Evolutionary conservation across 2,329 filamentous ascomycete genomes (phyloP).

Genomic region (Colletotrichum agaves): DNA sequence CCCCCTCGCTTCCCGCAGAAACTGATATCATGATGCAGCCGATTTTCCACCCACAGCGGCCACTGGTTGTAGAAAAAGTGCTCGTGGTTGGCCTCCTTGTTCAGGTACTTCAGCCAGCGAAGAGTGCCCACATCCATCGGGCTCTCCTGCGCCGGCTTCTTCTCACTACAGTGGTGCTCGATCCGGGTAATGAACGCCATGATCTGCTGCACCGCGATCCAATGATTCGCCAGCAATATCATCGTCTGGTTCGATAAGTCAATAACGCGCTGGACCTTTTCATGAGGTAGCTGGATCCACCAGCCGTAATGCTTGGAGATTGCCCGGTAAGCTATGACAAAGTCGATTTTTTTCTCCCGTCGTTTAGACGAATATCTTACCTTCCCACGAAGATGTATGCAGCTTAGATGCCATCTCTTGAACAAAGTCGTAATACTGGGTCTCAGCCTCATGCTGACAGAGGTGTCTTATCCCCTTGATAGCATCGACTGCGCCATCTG

Average conservation of each 20-base stretch:
- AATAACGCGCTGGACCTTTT: constrained; percentile 61
- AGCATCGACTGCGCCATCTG: constrained; percentile 57
- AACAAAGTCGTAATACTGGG: constrained; percentile 58
- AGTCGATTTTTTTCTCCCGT: background rate
- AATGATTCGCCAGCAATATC: constrained; percentile 62
- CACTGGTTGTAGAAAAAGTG: constrained; percentile 61
- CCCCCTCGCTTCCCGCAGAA: constrained; percentile 54
- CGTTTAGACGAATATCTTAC: constrained; percentile 46
- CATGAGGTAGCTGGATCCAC: constrained; percentile 68
- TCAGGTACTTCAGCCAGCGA: constrained; percentile 63
- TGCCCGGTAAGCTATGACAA: constrained; percentile 58
- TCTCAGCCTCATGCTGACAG: constrained; percentile 55
- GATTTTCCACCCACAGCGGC: constrained; percentile 65
- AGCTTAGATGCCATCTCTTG: constrained; percentile 61
- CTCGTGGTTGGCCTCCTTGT: constrained; percentile 57
- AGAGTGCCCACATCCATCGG: constrained; percentile 55
- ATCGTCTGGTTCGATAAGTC: constrained; percentile 58
- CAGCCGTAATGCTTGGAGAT: constrained; percentile 62
- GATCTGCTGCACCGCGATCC: constrained; percentile 65
- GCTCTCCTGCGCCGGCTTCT: constrained; percentile 40
- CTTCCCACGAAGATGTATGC: constrained; percentile 62
- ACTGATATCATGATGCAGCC: constrained; percentile 56
- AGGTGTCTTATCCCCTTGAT: constrained; percentile 56
- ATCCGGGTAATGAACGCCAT: constrained; percentile 60
- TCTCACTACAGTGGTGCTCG: constrained; percentile 49